phyloP scores from a whole-genome alignment of 352 stramenopile genomes.

The Globisporangium emineosum region DNA sequence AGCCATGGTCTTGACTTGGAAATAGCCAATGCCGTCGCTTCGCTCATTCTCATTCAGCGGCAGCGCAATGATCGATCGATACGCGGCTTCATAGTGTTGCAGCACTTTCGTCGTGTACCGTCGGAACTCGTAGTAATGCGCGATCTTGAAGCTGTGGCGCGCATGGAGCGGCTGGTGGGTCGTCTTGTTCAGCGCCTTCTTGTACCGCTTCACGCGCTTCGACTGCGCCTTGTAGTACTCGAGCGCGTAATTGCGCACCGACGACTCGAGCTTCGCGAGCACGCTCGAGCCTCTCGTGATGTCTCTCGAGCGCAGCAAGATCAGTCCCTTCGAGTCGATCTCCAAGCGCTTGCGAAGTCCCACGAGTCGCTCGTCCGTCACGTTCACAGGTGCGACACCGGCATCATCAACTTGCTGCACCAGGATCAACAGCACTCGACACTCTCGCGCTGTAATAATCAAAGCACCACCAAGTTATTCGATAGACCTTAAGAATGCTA shows the following conservation, averaged over 20 bases:
- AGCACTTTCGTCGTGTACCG: constrained; percentile 84
- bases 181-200: constrained; percentile 73
- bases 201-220: constrained; percentile 87
- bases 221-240: constrained; percentile 89
- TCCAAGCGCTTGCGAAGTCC: constrained; percentile 67
- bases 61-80: constrained; percentile 57
- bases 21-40: constrained; percentile 34
- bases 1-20: constrained; percentile 78
- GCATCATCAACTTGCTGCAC: constrained; percentile 80
- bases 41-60: constrained; percentile 48
- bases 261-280: constrained; percentile 71
- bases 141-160: constrained; percentile 87
- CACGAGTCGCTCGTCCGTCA: constrained; percentile 73
- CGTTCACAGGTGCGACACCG: constrained; percentile 49
- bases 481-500: background rate
- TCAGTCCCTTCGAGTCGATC: constrained; percentile 66
- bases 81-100: constrained; percentile 82
- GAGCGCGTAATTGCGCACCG: constrained; percentile 69
- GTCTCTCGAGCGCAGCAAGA: constrained; percentile 67
- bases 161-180: constrained; percentile 56
- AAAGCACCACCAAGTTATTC: constrained; percentile 22
- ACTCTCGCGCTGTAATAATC: constrained; percentile 52
- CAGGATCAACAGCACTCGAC: constrained; percentile 72
- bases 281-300: constrained; percentile 51
- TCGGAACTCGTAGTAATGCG: constrained; percentile 88